Evolutionary conservation across 768 basidiomycete genomes (phyloP), one percentile per base, ranked within the genome.

Genomic region (Kwoniella botswanensis): DNA sequence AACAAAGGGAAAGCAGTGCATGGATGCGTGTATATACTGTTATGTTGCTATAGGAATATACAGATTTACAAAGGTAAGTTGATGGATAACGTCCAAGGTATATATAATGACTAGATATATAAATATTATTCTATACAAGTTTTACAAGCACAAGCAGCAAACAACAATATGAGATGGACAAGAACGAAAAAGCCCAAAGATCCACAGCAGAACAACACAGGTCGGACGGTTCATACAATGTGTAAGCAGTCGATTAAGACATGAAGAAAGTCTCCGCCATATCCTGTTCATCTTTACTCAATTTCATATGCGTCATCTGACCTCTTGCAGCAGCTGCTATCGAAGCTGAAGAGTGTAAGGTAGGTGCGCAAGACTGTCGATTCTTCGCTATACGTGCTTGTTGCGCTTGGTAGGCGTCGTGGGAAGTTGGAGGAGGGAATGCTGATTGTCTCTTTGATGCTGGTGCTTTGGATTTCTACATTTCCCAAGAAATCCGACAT

Each of bases 241-340:
- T 35, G 35, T 35, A 35, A 35, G 35, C 35, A 35, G 35, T 35
- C 35, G 44, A 58, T 60, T 71, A 80, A 52, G 76, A 70, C 74
- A 79, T 44, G 78, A 81, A 81, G 76, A 81, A 81, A 2, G 74
- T 76, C 71, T 81, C 80, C 15, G 73, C 74, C 42, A 78, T 60
- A 29, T 81, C 78, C 67, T 67, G 60, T 42, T 79, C 71, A 29
- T 79, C 78, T 46, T 81, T 79, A 50, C 63, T 70, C 55, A 64
- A 17, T n/a, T 59, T 59, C 53, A 65, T 46, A 44, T 53, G 35
- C 7, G 41, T 55, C 68, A 63, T 68, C 42, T 67, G 65, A 42
- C 67, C 61, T 41, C 67, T 62, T 11, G 67, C 60, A 2, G 67
- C 52, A 22, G 67, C 67, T 7, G 67, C 67, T 17, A 81, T 59